A percentile compares a stretch with the other conserved stretches of the same genome.
phyloP scores from a whole-genome alignment of 2,329 filamentous ascomycete genomes.

The Knufia petricola region DNA sequence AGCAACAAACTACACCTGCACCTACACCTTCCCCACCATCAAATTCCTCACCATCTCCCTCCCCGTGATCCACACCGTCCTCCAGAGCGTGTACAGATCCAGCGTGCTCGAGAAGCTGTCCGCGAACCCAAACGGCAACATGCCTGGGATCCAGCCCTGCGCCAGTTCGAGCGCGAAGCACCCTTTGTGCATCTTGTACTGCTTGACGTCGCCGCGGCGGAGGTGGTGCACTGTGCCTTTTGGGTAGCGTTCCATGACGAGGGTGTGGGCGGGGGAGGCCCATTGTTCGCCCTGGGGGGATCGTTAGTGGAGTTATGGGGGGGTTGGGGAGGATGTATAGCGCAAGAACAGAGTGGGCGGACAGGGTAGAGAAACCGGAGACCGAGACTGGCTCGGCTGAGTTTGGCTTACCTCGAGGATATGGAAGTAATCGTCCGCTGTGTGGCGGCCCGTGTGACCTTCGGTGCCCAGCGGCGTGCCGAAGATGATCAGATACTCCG shows the following conservation, averaged over 20 bases:
- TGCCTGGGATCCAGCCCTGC: slow-evolving; percentile 80
- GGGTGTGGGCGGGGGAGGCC: slow-evolving; percentile 61
- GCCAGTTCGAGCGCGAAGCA: slow-evolving; percentile 81
- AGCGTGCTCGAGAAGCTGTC: slow-evolving; percentile 72
- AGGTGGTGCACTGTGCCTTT: slow-evolving; percentile 64
- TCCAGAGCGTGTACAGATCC: slow-evolving; percentile 76
- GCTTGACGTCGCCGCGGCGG: slow-evolving; percentile 60
- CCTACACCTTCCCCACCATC: slow-evolving; percentile 53
- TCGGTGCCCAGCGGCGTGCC: slow-evolving; percentile 76
- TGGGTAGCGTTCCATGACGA: slow-evolving; percentile 60
- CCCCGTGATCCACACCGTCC: slow-evolving; percentile 63
- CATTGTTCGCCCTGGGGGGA: slow-evolving; percentile 53
- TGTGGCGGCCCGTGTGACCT: slow-evolving; percentile 80
- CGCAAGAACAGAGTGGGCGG: background rate
- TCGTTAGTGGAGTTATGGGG: no score
- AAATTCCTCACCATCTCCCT: slow-evolving; percentile 68
- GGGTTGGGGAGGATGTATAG: no score
- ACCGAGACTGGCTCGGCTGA: no score
- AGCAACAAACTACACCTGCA: no score
- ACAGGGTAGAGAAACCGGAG: background rate
- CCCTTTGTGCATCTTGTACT: slow-evolving; percentile 68
- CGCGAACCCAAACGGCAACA: slow-evolving; percentile 83
- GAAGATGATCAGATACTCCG: slow-evolving; percentile 85
- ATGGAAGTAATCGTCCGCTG: slow-evolving; percentile 89
- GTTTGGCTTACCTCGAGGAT: slow-evolving; percentile 55